phyloP scores from a whole-genome alignment of 805 yeast species.

The Nakazawaea sp. region DNA sequence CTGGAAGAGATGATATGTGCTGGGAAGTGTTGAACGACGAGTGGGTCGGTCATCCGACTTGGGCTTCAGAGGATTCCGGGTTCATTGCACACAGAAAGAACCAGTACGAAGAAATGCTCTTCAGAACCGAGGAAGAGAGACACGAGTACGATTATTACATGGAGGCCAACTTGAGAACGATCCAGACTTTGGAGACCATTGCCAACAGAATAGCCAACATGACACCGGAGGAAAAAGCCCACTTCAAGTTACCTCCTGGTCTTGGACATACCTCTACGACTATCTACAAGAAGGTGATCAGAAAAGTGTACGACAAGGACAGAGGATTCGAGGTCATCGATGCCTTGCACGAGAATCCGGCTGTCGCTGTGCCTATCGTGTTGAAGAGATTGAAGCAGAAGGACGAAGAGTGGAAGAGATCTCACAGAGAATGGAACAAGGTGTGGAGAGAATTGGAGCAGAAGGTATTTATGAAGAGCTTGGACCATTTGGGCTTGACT shows the following conservation, averaged over 20 bases:
- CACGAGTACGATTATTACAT: constrained; percentile 95
- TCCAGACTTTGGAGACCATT: constrained; percentile 91
- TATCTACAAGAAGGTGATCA: constrained; percentile 86
- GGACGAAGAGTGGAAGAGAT: constrained; percentile 98
- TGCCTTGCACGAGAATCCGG: constrained; percentile 92
- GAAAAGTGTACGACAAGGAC: constrained; percentile 89
- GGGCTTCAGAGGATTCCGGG: constrained; percentile 99
- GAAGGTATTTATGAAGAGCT: constrained; percentile 84
- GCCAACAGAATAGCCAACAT: constrained; percentile 90
- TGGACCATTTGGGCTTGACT: constrained; percentile 92
- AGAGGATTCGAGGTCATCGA: constrained; percentile 95
- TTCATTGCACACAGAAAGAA: constrained; percentile 98
- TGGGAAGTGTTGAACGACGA: constrained; percentile 98
- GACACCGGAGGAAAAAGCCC: constrained; percentile 83
- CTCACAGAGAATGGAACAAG: constrained; percentile 98
- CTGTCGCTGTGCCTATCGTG: constrained; percentile 90
- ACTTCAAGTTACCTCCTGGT: constrained; percentile 85
- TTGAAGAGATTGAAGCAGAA: constrained; percentile 90
- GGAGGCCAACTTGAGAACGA: constrained; percentile 91
- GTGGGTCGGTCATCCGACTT: constrained; percentile 99
- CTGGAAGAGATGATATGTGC: constrained; percentile 98
- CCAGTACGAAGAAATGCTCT: constrained; percentile 93
- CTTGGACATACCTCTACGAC: constrained; percentile 88
- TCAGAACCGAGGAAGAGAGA: constrained; percentile 95
- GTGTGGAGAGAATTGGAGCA: constrained; percentile 99